phyloP scores from a whole-genome alignment of 2,329 filamentous ascomycete genomes.

The Thielaviopsis ethacetica region DNA sequence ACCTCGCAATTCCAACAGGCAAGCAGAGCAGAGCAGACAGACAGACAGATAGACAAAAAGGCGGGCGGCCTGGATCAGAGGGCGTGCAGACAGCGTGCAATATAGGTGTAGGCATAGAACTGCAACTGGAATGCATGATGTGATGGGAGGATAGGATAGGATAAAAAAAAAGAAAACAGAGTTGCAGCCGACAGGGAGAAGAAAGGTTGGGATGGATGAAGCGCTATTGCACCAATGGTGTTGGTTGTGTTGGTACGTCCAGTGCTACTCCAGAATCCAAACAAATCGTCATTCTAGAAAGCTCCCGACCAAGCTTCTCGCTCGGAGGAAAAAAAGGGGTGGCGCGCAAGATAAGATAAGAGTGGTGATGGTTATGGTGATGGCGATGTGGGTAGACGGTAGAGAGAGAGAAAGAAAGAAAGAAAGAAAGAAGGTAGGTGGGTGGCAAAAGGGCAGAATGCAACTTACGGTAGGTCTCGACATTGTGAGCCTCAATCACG shows the following conservation, averaged over 20 bases:
- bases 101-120: neutral
- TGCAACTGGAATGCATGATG: neutral
- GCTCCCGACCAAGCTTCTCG: neutral
- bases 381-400: too few species aligned
- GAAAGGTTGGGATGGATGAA: neutral
- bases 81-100: neutral
- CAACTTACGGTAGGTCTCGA: conserved; percentile 53
- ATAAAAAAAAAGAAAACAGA: neutral
- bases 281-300: neutral
- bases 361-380: neutral
- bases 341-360: neutral
- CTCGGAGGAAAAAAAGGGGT: neutral
- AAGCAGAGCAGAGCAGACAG: neutral
- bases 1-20: neutral
- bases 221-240: neutral
- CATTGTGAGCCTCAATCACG: conserved; percentile 59
- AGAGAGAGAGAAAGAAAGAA: too few species aligned
- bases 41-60: too few species aligned
- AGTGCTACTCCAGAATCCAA: neutral
- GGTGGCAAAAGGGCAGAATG: neutral
- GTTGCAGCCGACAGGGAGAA: neutral
- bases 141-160: neutral
- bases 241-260: neutral
- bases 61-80: neutral
- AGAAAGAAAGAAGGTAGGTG: too few species aligned